phyloP scores from a whole-genome alignment of 208 protist species.

The Leishmania martiniquensis region DNA sequence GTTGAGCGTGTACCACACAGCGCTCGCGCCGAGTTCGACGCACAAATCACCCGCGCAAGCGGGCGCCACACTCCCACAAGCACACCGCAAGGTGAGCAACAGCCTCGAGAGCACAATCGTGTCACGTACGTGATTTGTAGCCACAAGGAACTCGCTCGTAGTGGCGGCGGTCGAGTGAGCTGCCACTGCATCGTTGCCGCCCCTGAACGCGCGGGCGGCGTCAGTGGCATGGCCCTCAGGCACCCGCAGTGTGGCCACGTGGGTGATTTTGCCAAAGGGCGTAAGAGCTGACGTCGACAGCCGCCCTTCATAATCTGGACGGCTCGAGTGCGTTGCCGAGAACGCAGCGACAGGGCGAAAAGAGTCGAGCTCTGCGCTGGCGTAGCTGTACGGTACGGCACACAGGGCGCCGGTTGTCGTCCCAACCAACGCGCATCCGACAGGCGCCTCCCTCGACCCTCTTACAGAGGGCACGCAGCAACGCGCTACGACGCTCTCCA shows the following conservation, averaged over 20 bases:
- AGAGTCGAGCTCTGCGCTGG: background rate
- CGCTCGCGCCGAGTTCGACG: background rate
- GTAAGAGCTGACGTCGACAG: conserved; percentile 5
- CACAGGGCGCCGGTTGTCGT: conserved; percentile 21
- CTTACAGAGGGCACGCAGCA: background rate
- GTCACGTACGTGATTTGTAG: conserved; percentile 20
- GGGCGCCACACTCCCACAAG: too few relatives aligned
- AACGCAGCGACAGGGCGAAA: background rate
- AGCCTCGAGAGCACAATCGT: conserved; percentile 23
- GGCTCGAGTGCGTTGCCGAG: background rate
- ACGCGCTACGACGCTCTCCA: conserved; percentile 8
- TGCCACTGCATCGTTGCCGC: background rate
- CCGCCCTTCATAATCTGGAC: background rate
- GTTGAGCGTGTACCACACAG: conserved; percentile 9
- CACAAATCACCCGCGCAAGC: background rate
- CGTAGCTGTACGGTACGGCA: conserved; percentile 15
- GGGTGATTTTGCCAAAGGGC: conserved; percentile 24
- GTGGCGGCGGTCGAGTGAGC: background rate
- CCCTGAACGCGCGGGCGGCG: background rate
- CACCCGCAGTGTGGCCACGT: background rate
- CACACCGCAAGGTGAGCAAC: background rate
- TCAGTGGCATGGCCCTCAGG: background rate
- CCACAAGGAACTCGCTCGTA: conserved; percentile 14
- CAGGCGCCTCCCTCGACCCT: background rate
- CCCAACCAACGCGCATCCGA: conserved; percentile 15